Percentiles rank a stretch among this genome's conserved stretches.
These are phyloP conservation scores for Lactarius sp. DNA, from an alignment of 768 basidiomycete genomes.

Conservation along the genomic window DNA sequence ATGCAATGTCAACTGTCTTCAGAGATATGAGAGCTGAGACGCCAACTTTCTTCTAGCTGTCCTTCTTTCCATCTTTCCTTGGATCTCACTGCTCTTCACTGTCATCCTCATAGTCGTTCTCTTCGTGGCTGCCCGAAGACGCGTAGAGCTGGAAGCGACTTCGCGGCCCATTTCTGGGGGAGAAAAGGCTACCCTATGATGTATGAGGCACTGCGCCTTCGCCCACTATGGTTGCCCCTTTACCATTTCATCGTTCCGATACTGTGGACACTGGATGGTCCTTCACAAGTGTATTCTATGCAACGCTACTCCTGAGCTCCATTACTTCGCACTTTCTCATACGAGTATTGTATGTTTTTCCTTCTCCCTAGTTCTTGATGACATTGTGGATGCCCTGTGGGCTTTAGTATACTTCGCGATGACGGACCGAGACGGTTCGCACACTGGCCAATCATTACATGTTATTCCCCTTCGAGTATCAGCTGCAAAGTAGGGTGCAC, in stretches of 20 bases:
- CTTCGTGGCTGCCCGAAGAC: constrained; percentile 9
- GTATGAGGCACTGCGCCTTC: too few relatives aligned
- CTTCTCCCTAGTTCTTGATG: constrained; percentile 1
- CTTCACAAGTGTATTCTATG: neutral
- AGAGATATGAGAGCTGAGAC: too few relatives aligned
- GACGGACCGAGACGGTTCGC: neutral
- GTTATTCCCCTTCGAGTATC: neutral
- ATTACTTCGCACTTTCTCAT: neutral
- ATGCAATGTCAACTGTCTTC: neutral
- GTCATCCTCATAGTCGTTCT: constrained; percentile 2
- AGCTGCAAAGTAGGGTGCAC: neutral
- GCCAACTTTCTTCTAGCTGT: constrained; percentile 1
- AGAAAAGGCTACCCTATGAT: neutral
- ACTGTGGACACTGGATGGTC: neutral
- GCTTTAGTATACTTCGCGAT: neutral
- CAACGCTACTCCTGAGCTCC: neutral
- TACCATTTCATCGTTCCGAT: neutral
- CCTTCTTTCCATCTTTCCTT: constrained; percentile 20
- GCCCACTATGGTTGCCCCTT: neutral
- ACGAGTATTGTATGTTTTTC: neutral
- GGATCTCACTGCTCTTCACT: constrained; percentile 12
- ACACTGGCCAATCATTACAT: too few relatives aligned
- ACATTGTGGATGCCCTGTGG: neutral
- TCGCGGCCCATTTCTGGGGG: neutral
- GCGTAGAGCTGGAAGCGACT: neutral